Percentiles rank a stretch among this genome's conserved stretches.
phyloP scores from a whole-genome alignment of 805 yeast species.

The Candida corydali region DNA sequence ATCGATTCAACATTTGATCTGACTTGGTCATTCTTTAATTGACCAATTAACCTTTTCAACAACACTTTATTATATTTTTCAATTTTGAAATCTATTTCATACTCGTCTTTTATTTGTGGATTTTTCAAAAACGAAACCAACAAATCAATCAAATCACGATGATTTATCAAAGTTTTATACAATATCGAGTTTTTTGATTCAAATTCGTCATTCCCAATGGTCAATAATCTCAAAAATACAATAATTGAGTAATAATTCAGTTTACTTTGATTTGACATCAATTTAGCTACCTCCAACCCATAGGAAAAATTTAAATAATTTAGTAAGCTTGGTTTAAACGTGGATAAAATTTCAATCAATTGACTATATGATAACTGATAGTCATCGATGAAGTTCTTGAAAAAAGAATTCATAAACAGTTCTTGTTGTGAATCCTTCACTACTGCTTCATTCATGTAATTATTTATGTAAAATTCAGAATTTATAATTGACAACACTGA shows the following conservation, averaged over 20 bases:
- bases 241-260: conserved; percentile 18
- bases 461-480: conserved; percentile 13
- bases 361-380: conserved; percentile 40
- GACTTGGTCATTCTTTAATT: conserved; percentile 5
- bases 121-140: conserved; percentile 13
- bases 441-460: conserved; percentile 17
- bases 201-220: conserved; percentile 44
- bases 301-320: conserved; percentile 22
- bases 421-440: conserved; percentile 9
- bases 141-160: conserved; percentile 4
- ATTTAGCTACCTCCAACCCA: conserved; percentile 51
- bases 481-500: conserved; percentile 7
- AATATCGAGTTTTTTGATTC: conserved; percentile 25
- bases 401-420: conserved; percentile 18
- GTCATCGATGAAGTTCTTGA: conserved; percentile 28
- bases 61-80: conserved; percentile 6
- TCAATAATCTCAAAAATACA: conserved; percentile 59
- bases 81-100: conserved; percentile 9
- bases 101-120: conserved; percentile 9
- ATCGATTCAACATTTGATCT: conserved; percentile 19
- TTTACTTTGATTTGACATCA: conserved; percentile 23
- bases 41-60: background rate
- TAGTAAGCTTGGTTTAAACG: conserved; percentile 30
- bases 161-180: conserved; percentile 36
- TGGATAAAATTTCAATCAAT: conserved; percentile 49